Base-by-base conservation (phyloP, 2,329 filamentous ascomycete species). In the Fusarium sp. region DNA sequence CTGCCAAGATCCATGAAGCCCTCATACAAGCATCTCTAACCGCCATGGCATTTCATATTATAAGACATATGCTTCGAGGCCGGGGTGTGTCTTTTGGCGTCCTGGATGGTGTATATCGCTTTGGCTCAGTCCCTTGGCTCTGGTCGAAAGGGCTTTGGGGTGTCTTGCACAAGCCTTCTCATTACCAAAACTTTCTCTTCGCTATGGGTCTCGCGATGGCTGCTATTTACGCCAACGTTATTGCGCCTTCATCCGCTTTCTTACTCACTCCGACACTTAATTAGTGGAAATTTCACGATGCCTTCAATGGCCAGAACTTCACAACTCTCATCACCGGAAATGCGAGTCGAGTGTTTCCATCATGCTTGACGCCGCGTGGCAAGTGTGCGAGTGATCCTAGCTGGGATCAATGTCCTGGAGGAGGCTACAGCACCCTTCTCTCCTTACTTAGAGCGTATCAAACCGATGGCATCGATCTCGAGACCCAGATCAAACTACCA, bases 61-160 rank as follows among this genome's bases (percentile, higher is more conserved):
- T 41, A 41, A 14, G 39, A 0, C 39, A 41, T 14, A 41, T 41
- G 20, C 22, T 41, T 41, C 39, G 39, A n/a, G 39, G 39, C 22
- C 39, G n/a, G 39, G 39, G 39, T 41, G 39, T 41, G 13, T 41
- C 39, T 22, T 41, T 41, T n/a, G 20, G 39, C 5, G 39, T 41
- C 13, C 2, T 41, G 0, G 39, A 41, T n/a, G 39, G 39, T 0
- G 39, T 41, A n/a, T 41, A 41, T 41, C 39, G 39, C 1, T 41
- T 41, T n/a, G 39, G 39, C 39, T 41, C 39, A n/a, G 39, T 41
- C 0, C 39, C 39, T 15, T 41, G 20, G 22, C 39, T 41, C 39
- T 41, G 39, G 20, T 41, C 39, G 0, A 41, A 41, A 41, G 39
- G 39, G 20, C 8, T 41, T 15, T 41, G 39, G 39, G 39, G 39